Evolutionary conservation across 2,329 filamentous ascomycete species (phyloP).

Genomic region (Alternaria consortialis): DNA sequence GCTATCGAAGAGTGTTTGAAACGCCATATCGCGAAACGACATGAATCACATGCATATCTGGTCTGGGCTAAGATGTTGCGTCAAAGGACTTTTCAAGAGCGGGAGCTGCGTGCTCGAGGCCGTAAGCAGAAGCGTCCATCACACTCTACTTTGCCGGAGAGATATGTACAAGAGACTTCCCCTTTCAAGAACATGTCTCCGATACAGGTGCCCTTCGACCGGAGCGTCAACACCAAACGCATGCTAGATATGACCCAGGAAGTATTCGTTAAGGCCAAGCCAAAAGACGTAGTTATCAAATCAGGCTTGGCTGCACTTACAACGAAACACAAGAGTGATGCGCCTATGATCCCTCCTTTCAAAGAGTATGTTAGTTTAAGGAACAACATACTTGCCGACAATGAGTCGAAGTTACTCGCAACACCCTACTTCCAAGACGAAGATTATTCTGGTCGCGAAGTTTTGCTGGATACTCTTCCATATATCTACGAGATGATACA

Average conservation of each 20-base stretch:
- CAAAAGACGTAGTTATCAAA: conserved; percentile 17
- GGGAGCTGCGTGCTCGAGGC: conserved; percentile 19
- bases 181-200: conserved; percentile 35
- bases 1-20: conserved; percentile 23
- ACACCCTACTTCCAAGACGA: conserved; percentile 48
- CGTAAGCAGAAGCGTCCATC: conserved; percentile 1
- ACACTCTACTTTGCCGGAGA: conserved; percentile 8
- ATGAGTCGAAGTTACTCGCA: conserved; percentile 52
- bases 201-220: conserved; percentile 23
- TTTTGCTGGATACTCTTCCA: conserved; percentile 38
- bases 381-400: conserved; percentile 54
- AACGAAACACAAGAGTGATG: conserved; percentile 29
- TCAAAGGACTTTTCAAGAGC: conserved; percentile 34
- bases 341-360: conserved; percentile 47
- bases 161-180: conserved; percentile 29
- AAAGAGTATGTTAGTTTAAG: conserved; percentile 55
- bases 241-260: conserved; percentile 25
- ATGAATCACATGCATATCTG: conserved; percentile 28
- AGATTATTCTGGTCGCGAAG: conserved; percentile 21
- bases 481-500: conserved; percentile 39
- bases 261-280: conserved; percentile 21
- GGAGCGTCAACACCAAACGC: conserved; percentile 1
- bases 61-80: conserved; percentile 26
- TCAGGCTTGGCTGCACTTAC: conserved; percentile 15
- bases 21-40: conserved; percentile 21